These are phyloP conservation scores for Halophytophthora batemanensis DNA, from an alignment of 352 stramenopile species.

Conservation along the genomic window DNA sequence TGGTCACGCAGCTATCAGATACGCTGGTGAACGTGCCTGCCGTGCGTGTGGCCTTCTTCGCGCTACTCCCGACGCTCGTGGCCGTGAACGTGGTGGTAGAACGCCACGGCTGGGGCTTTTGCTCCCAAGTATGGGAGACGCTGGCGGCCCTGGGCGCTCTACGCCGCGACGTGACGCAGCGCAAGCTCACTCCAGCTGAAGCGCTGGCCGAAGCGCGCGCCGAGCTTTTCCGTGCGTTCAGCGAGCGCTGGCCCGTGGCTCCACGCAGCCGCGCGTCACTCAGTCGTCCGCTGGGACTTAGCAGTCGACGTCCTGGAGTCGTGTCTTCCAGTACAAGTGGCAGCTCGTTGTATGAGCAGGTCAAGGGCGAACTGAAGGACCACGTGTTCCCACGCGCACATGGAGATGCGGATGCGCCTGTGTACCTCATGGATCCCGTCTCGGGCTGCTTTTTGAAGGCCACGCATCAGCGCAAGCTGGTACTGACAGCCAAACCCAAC, in stretches of 20 bases:
- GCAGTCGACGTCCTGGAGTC: constrained; percentile 27
- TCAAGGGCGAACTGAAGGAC: constrained; percentile 50
- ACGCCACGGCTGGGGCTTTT: constrained; percentile 21
- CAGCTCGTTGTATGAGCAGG: constrained; percentile 71
- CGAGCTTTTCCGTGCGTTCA: constrained; percentile 46
- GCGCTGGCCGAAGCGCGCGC: constrained; percentile 25
- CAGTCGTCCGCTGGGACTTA: constrained; percentile 22
- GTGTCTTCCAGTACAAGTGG: constrained; percentile 35
- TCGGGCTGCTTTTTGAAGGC: constrained; percentile 54
- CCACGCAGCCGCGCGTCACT: constrained; percentile 6
- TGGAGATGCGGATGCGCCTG: constrained; percentile 38
- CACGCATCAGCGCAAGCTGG: constrained; percentile 61
- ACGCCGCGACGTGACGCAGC: constrained; percentile 7
- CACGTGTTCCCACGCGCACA: constrained; percentile 42
- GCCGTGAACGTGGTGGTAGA: constrained; percentile 43
- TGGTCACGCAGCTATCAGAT: background rate
- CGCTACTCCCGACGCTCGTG: constrained; percentile 45
- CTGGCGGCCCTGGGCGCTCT: constrained; percentile 22
- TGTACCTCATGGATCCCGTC: constrained; percentile 68
- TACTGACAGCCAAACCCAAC: constrained; percentile 57
- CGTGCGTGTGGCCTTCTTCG: constrained; percentile 48
- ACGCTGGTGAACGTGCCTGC: constrained; percentile 12
- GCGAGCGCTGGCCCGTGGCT: constrained; percentile 39
- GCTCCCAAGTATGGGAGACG: constrained; percentile 28
- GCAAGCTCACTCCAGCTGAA: constrained; percentile 13